These are phyloP conservation scores for Parietaria judaica DNA, from an alignment of 306 rosid genomes.

Conservation along the genomic window DNA sequence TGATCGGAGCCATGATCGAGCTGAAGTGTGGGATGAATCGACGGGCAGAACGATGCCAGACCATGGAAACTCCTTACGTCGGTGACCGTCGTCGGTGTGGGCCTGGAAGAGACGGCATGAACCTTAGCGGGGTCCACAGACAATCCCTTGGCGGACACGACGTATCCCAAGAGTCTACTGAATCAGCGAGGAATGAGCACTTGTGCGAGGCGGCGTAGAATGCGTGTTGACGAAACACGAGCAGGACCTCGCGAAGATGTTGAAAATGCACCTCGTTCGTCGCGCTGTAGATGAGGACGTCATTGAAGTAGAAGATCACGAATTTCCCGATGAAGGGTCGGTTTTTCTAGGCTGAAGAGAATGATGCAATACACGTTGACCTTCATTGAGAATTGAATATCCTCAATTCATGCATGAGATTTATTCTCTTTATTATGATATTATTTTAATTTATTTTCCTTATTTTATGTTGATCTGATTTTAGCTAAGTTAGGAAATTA, in stretches of 20 bases:
- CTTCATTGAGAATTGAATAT: no score
- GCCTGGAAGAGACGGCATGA: no score
- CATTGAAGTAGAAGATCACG: not conserved
- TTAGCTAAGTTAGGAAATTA: no score
- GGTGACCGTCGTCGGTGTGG: not conserved
- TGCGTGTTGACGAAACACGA: not conserved
- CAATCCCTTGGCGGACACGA: not conserved
- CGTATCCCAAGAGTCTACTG: not conserved
- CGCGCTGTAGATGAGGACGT: not conserved
- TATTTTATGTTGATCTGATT: no score
- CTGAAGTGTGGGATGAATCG: not conserved
- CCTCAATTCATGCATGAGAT: no score
- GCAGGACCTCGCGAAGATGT: not conserved
- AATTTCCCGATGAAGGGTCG: not conserved
- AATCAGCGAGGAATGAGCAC: not conserved
- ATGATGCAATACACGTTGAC: no score
- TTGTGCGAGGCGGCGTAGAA: not conserved
- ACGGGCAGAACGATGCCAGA: not conserved
- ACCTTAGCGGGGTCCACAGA: not conserved
- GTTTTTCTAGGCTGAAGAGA: no score
- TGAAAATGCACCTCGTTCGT: not conserved
- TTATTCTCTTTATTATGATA: no score
- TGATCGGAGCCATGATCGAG: not conserved
- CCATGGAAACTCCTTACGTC: not conserved
- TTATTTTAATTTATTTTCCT: no score